Evolutionary conservation across 1,284 basidiomycete species (phyloP).

Genomic region (Thelephora terrestris): DNA sequence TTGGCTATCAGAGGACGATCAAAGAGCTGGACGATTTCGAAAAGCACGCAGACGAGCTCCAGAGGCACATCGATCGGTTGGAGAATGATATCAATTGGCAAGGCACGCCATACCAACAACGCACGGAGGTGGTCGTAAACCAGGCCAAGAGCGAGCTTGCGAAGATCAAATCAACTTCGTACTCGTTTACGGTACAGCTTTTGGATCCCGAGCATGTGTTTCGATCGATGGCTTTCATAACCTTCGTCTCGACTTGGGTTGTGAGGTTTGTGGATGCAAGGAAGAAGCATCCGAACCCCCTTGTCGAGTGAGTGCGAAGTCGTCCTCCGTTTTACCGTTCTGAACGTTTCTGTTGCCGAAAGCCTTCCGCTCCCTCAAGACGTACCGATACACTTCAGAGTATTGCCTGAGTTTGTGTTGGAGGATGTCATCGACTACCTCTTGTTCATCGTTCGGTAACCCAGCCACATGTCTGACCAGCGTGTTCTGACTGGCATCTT

Average conservation of each 20-base stretch:
- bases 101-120: conserved; percentile 60
- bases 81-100: conserved; percentile 72
- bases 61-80: conserved; percentile 68
- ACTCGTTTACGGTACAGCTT: conserved; percentile 80
- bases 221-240: conserved; percentile 74
- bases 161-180: conserved; percentile 58
- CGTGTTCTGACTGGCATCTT: conserved; percentile 6
- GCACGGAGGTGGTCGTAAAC: conserved; percentile 59
- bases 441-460: conserved; percentile 74
- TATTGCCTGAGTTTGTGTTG: conserved; percentile 90
- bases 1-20: conserved; percentile 76
- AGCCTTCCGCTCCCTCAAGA: conserved; percentile 83
- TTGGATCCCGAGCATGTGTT: conserved; percentile 80
- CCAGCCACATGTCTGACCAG: conserved; percentile 5
- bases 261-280: conserved; percentile 87
- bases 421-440: conserved; percentile 93
- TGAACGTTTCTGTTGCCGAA: conserved; percentile 1
- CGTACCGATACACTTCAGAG: conserved; percentile 77
- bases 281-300: conserved; percentile 65
- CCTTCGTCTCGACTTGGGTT: conserved; percentile 92
- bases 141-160: conserved; percentile 65
- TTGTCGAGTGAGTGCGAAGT: conserved; percentile 45
- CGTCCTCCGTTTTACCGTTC: background rate
- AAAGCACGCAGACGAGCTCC: conserved; percentile 69
- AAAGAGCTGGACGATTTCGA: conserved; percentile 60